Evolutionary conservation across 1,139 yeast species (phyloP), one percentile per base, ranked within the genome.

Genomic region (Trichomonascaceae sp.): DNA sequence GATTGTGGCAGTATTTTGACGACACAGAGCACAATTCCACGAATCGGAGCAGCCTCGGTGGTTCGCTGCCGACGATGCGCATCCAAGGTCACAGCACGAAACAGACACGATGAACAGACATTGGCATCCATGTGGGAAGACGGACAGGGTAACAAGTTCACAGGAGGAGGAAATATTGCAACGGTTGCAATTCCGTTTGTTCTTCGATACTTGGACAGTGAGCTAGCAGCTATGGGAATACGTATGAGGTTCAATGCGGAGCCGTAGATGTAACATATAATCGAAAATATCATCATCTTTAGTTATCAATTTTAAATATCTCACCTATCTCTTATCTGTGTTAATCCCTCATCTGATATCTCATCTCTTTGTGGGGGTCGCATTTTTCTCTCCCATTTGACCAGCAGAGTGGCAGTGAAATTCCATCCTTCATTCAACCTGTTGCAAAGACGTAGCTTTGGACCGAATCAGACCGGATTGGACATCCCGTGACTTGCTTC

Each of bases 161-260:
- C 83, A 55, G 99, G 99, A 55, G 99, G 99, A 66, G 85, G 82
- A 58, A 79, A 91, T 60, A 89, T 96, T 30, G 85, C 98, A 2
- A 87, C 96, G 0, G 95, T 95, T 60, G 97, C 97, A 46, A 86
- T 95, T 70, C 99, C 99, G 55, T 93, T 90, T 70, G 99, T 95
- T 44, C 81, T 95, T 78, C 87, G 91, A 70, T 95, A 93, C 70
- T 78, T 95, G 70, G 97, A 93, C 66, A 88, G 96, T 36, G 99
- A 95, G 72, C 79, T 95, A 64, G 84, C 96, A 15, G 99, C 99
- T 19, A 95, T 95, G 99, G 99, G 99, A 74, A 91, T 95, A 63
- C 85, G 86, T 71, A 80, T 93, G 86, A 83, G 85, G 61, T 89
- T 87, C 74, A 86, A 87, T 65, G 93, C 89, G 53, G 38, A 19